Conservation (phyloP, 2,329 filamentous ascomycete genomes). For the Fusarium coicis region DNA sequence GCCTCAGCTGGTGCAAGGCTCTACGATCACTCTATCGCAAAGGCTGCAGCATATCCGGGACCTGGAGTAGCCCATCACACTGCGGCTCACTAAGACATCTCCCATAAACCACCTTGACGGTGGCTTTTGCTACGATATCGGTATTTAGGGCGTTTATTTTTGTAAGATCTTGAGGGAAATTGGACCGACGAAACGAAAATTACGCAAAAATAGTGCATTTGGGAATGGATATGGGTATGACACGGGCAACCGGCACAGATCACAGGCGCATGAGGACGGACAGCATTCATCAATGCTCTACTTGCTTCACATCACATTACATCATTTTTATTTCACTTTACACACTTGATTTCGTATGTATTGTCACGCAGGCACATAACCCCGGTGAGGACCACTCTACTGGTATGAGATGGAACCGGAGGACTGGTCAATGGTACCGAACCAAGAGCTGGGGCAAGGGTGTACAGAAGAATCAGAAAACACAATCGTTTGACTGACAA, state of each 20-base stretch:
- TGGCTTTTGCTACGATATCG: not conserved
- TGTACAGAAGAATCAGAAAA: conserved; percentile 5
- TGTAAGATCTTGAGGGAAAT: conserved; percentile 31
- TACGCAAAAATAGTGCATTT: conserved; percentile 16
- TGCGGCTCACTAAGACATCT: conserved; percentile 23
- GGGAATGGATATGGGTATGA: conserved; percentile 23
- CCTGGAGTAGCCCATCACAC: conserved; percentile 20
- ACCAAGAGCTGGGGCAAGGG: conserved; percentile 8
- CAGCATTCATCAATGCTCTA: conserved; percentile 36
- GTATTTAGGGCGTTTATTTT: conserved; percentile 14
- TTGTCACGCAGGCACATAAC: conserved; percentile 33
- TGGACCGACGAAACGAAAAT: conserved; percentile 33
- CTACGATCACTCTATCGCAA: conserved; percentile 35
- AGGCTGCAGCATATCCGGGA: conserved; percentile 26
- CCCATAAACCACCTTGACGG: not conserved
- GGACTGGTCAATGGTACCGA: conserved; percentile 27
- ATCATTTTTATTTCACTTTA: conserved; percentile 12
- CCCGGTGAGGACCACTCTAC: conserved; percentile 31
- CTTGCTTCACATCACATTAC: conserved; percentile 1
- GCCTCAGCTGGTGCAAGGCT: conserved; percentile 21
- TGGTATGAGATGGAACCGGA: conserved; percentile 28
- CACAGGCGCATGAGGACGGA: conserved; percentile 35
- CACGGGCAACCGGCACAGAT: conserved; percentile 14
- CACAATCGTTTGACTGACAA: conserved; percentile 27
- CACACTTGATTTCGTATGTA: conserved; percentile 9